phyloP scores from a whole-genome alignment of 305 asterid genomes.

The Fraxinus sp. region DNA sequence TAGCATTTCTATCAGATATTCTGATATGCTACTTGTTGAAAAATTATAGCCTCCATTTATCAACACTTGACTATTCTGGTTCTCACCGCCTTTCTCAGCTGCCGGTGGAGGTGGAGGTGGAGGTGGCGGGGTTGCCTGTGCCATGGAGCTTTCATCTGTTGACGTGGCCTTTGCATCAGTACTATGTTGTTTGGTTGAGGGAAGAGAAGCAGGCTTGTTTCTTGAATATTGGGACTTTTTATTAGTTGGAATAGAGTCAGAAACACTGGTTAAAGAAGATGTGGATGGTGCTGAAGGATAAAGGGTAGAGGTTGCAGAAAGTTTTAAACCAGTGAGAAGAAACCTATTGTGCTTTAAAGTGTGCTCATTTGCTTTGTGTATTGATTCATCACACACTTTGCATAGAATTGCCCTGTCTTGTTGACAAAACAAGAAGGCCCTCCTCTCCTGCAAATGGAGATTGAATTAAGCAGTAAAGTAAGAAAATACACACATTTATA shows the following conservation, averaged over 20 bases:
- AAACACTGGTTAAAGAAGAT: slow-evolving; percentile 9
- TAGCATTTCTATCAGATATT: slow-evolving; percentile 64
- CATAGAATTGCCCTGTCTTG: slow-evolving; percentile 88
- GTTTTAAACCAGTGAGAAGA: slow-evolving; percentile 66
- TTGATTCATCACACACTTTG: slow-evolving; percentile 64
- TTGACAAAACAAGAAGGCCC: slow-evolving; percentile 82
- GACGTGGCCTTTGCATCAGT: not conserved
- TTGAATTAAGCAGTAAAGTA: not conserved
- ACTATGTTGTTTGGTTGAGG: not conserved
- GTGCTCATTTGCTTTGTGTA: slow-evolving; percentile 67
- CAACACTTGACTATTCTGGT: slow-evolving; percentile 8
- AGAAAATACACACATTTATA: not conserved
- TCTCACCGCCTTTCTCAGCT: not conserved
- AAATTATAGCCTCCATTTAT: slow-evolving; percentile 26
- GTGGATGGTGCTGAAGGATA: slow-evolving; percentile 35
- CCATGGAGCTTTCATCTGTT: not conserved
- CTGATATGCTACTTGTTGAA: slow-evolving; percentile 62
- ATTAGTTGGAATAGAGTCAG: slow-evolving; percentile 33
- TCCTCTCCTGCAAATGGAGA: slow-evolving; percentile 52
- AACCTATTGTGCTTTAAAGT: slow-evolving; percentile 72
- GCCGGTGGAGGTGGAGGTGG: slow-evolving; percentile 12
- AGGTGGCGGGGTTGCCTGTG: not conserved
- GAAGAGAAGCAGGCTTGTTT: slow-evolving; percentile 6
- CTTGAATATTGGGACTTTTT: slow-evolving; percentile 28
- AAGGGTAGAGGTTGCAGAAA: slow-evolving; percentile 48